Evolutionary conservation across 352 stramenopile species (phyloP), one percentile per base, ranked within the genome.

Genomic region (Phytophthora foliorum): DNA sequence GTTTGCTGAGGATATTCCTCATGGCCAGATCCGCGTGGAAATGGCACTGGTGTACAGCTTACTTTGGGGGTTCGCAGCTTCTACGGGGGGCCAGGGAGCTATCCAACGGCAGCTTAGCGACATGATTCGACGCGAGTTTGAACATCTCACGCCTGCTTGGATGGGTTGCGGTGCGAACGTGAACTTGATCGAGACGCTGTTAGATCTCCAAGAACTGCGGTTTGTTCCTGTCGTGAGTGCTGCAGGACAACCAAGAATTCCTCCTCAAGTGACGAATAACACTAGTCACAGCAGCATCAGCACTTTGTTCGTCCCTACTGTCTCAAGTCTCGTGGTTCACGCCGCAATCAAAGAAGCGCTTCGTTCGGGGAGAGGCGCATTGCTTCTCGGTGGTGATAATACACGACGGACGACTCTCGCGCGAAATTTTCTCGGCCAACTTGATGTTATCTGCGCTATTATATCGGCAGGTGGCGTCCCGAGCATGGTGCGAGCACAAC

Each of bases 11-110:
- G 52, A 57, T 22, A 5, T 56, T 17, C n/a, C 25, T 13, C 3
- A 14, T 6, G 44, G 19, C 3, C 34, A 75, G 24, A 66, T 78
- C 10, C 77, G 79, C 0, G 75, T 93, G 4, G 75, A 86, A n/a
- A 83, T 91, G 79, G 67, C 69, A 2, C 56, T 84, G 3, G 38
- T 85, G 2, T 89, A 86, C 39, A 77, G 81, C 13, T 50, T 91
- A 6, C 34, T 91, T 11, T 91, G 84, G 82, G 79, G 79, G 3
- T 85, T 82, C 59, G 67, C 72, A 25, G 51, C 68, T 5, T 74
- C 68, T 42, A 67, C 63, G 2, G 66, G 54, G 14, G 71, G 64
- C 10, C 65, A 61, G 5, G 7, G 17, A 19, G 11, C 53, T 0
- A 17, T 81, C 13, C 67, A 79, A 45, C 22, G 72, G 6, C 68